Evolutionary conservation across 495 filamentous ascomycete genomes (phyloP), one percentile per base, ranked within the genome.

Genomic region (Lepidopterella palustris): DNA sequence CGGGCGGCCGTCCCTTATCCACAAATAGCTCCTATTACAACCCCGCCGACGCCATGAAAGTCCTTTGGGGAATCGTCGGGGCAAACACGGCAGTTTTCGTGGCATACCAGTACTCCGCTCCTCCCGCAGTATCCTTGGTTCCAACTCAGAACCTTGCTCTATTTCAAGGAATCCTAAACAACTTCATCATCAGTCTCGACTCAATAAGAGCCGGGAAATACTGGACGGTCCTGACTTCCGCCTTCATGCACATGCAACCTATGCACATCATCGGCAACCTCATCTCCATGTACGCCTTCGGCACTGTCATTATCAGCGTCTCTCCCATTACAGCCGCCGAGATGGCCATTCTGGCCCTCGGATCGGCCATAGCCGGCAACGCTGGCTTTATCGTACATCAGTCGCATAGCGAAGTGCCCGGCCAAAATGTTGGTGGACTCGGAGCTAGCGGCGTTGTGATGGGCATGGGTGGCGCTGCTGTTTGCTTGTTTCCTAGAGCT

Each of bases 371-470:
- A 8, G 25, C 53, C 3, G 67, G 68, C 13, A 60, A 53, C 1
- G 53, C 48, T 50, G 60, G 40, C 39, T 69, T 31, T 52, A 52
- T 66, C 23, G 45, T 18, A 5, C 35, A 55, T 29, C 18, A 54
- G 27, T 4, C 42, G 31, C 11, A 15, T 20, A 3, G 48, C 20
- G 40, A 49, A 45, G 10, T 13, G 1, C 18, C 4, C 27, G 52
- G 60, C 40, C 11, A 8, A 10, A 48, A 18, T 0, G 20, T 18
- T 15, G 32, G 40, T 54, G 54, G 25, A n/a, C 51, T 71, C 1
- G 73, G 73, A 0, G 71, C 71, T 13, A 64, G 58, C 24, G 73
- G 72, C 2, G 53, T 59, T 11, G 68, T 74, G 26, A 68, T 68
- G 70, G 73, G 72, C 9, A 23, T 69, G 26, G 70, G 61, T 1